phyloP scores from a whole-genome alignment of 257 asterid species.

The Jacaranda copaia region DNA sequence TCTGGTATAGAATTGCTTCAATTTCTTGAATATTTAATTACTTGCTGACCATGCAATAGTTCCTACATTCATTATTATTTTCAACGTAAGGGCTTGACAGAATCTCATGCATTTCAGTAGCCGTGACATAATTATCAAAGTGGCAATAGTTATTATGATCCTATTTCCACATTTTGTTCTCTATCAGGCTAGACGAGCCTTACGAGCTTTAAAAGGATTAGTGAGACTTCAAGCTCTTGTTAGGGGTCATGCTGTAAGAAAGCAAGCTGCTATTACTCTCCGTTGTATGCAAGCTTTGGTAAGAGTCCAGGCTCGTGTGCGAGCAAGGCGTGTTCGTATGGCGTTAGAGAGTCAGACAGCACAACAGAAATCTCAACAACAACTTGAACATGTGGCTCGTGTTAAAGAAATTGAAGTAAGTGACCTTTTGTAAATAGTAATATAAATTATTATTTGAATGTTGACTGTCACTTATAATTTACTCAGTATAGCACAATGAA shows the following conservation, averaged over 20 bases:
- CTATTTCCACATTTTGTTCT: slow-evolving; percentile 11
- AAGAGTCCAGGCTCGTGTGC: slow-evolving; percentile 88
- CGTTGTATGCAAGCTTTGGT: slow-evolving; percentile 96
- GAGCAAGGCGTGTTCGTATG: slow-evolving; percentile 63
- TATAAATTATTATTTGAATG: neutral
- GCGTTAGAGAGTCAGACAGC: slow-evolving; percentile 70
- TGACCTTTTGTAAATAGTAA: neutral
- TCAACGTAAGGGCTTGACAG: neutral
- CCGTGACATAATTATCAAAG: slow-evolving; percentile 6
- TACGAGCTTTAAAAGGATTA: slow-evolving; percentile 62
- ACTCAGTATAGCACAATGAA: neutral
- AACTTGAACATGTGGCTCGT: slow-evolving; percentile 67
- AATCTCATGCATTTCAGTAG: neutral
- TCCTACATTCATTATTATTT: slow-evolving; percentile 15
- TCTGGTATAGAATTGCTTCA: slow-evolving; percentile 55
- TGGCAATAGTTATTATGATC: slow-evolving; percentile 20
- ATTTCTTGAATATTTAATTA: slow-evolving; percentile 11
- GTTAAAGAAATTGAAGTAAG: slow-evolving; percentile 81
- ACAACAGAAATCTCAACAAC: slow-evolving; percentile 64
- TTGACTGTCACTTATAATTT: neutral
- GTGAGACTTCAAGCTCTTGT: slow-evolving; percentile 72
- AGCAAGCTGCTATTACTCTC: slow-evolving; percentile 90
- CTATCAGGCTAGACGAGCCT: slow-evolving; percentile 64
- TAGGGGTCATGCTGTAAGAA: slow-evolving; percentile 69
- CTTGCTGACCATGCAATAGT: slow-evolving; percentile 23